These are phyloP conservation scores for Botryosphaeria agaves DNA, from an alignment of 2,329 filamentous ascomycete species.

Conservation along the genomic window DNA sequence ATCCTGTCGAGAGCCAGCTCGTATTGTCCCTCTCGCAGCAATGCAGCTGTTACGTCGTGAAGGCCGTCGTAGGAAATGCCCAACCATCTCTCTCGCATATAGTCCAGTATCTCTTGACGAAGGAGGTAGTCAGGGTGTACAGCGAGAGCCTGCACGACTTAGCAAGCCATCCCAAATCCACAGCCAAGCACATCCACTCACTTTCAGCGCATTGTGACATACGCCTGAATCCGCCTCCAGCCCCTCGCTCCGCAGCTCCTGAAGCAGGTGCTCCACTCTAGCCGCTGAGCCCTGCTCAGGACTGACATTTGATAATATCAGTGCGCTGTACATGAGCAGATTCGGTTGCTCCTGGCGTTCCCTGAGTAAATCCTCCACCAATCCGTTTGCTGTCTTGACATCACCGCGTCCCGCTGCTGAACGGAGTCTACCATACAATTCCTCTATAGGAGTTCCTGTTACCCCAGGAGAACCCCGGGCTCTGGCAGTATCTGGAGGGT, in stretches of 20 bases:
- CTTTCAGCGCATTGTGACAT: constrained; percentile 56
- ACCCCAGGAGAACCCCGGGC: constrained; percentile 7
- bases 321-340: constrained; percentile 49
- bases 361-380: constrained; percentile 42
- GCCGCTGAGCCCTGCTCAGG: constrained; percentile 46
- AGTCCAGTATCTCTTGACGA: constrained; percentile 50
- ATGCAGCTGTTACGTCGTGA: constrained; percentile 51
- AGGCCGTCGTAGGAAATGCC: constrained; percentile 41
- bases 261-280: constrained; percentile 44
- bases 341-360: constrained; percentile 38
- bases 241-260: constrained; percentile 48
- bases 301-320: constrained; percentile 56
- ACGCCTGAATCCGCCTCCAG: constrained; percentile 47
- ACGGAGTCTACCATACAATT: constrained; percentile 33
- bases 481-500: constrained; percentile 6
- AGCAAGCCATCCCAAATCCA: constrained; percentile 1
- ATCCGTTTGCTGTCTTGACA: constrained; percentile 20
- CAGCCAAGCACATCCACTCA: constrained; percentile 15
- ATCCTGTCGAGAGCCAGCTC: constrained; percentile 62
- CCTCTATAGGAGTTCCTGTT: constrained; percentile 11
- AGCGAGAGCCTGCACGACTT: constrained; percentile 39
- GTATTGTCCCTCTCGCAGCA: constrained; percentile 66
- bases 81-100: constrained; percentile 61
- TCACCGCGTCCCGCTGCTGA: constrained; percentile 19
- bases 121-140: constrained; percentile 76